phyloP scores from a whole-genome alignment of 345 rosid genomes.

The Tarenaya hassleriana region DNA sequence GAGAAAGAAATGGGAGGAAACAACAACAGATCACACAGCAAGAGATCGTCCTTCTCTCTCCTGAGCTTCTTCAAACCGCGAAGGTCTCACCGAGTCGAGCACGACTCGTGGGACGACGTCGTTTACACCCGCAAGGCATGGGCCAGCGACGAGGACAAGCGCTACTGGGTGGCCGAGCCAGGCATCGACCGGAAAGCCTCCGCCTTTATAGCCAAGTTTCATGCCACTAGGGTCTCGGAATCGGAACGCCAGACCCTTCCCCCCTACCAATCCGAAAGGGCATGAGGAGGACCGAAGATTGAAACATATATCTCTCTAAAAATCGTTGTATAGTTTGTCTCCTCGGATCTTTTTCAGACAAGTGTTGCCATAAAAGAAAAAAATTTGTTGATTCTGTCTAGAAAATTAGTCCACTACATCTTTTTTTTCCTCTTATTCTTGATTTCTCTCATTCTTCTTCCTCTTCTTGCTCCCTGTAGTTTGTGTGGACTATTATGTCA shows the following conservation, averaged over 20 bases:
- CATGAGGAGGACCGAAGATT: slow-evolving; percentile 17
- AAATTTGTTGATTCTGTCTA: no score
- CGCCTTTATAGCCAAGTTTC: slow-evolving; percentile 44
- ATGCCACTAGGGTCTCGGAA: slow-evolving; percentile 30
- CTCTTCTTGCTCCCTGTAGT: no score
- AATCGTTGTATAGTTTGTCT: no score
- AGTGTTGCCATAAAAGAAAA: no score
- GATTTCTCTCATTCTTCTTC: no score
- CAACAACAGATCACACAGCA: slow-evolving; percentile 21
- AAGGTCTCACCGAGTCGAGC: slow-evolving; percentile 29
- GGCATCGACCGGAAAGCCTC: slow-evolving; percentile 51
- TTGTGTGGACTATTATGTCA: no score
- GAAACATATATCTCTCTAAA: no score
- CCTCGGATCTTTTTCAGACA: no score
- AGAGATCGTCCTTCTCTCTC: slow-evolving; percentile 32
- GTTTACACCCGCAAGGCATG: slow-evolving; percentile 30
- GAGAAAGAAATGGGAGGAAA: slow-evolving; percentile 29
- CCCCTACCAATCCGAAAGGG: slow-evolving; percentile 24
- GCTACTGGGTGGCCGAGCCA: slow-evolving; percentile 38
- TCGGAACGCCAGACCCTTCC: slow-evolving; percentile 28
- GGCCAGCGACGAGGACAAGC: slow-evolving; percentile 44
- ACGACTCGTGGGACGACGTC: slow-evolving; percentile 18
- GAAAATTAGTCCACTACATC: no score
- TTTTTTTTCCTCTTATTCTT: no score
- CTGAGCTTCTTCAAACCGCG: slow-evolving; percentile 30